These are phyloP conservation scores for Colletotrichum gloeosporioides DNA, from an alignment of 2,329 filamentous ascomycete species.

Conservation along the genomic window DNA sequence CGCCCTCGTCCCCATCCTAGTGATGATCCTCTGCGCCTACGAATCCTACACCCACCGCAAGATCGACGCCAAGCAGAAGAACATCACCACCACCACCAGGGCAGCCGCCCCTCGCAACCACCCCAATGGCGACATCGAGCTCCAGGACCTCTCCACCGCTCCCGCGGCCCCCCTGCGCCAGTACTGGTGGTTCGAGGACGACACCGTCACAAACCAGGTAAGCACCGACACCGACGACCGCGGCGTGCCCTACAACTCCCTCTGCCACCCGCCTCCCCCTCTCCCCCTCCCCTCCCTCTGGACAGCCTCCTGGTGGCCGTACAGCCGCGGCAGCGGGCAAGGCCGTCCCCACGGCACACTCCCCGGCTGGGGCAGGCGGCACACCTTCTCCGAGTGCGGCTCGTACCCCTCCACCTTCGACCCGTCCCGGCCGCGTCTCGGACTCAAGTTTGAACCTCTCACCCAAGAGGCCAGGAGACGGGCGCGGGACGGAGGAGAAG, in stretches of 20 bases:
- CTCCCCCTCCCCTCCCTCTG: background rate
- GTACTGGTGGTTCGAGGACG: conserved; percentile 17
- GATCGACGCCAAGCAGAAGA: background rate
- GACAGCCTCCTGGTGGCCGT: background rate
- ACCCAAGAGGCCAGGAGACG: background rate
- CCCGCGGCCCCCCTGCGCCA: background rate
- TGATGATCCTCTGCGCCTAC: background rate
- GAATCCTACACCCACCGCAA: background rate
- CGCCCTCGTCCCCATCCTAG: conserved; percentile 11
- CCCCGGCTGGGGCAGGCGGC: conserved; percentile 4
- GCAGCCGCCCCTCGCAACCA: background rate
- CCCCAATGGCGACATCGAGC: conserved; percentile 16
- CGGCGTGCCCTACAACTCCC: background rate
- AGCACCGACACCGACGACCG: background rate
- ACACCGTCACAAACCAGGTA: background rate
- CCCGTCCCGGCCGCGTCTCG: background rate
- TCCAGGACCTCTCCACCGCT: background rate
- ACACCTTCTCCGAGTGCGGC: background rate
- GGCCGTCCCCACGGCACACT: background rate
- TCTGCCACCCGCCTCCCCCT: background rate
- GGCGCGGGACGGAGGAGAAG: background rate
- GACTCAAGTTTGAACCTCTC: background rate
- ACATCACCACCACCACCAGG: background rate
- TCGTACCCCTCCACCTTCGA: background rate
- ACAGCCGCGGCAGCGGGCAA: background rate